Evolutionary conservation across 352 stramenopile genomes (phyloP).

Genomic region (Elongisporangium undulatum): DNA sequence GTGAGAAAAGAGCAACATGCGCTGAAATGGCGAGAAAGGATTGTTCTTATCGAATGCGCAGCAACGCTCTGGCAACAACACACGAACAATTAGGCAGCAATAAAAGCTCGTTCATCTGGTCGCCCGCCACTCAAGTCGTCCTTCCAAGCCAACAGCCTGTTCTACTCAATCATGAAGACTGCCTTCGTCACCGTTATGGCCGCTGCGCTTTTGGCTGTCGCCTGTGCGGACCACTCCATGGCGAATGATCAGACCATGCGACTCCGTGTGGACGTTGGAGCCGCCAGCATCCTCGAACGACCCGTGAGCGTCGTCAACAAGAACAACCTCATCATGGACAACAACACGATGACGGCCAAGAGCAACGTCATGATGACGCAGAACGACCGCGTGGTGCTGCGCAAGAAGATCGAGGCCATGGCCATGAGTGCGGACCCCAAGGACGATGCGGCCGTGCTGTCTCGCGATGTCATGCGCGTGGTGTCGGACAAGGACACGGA

Average conservation of each 20-base stretch:
- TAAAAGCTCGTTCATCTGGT: not conserved
- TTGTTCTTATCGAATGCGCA: no score
- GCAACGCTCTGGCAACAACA: no score
- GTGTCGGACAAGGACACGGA: no score
- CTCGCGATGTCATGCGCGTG: no score
- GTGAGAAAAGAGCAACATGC: slow-evolving; percentile 1
- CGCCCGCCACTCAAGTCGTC: not conserved
- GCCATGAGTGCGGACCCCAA: no score
- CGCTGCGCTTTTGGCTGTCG: not conserved
- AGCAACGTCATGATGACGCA: slow-evolving; percentile 4
- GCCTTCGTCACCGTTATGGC: not conserved
- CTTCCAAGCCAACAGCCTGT: not conserved
- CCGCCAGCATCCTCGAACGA: no score
- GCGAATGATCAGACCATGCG: not conserved
- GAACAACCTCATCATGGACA: not conserved
- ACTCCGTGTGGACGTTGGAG: not conserved
- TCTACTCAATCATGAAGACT: not conserved
- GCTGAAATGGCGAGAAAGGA: no score
- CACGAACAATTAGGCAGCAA: no score
- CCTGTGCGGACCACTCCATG: not conserved
- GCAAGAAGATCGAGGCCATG: no score
- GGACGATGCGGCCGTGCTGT: no score
- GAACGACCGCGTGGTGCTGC: slow-evolving; percentile 2
- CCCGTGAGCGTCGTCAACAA: not conserved
- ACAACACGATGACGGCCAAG: not conserved